A percentile compares a stretch with the other conserved stretches of the same genome.
phyloP scores from a whole-genome alignment of 2,329 filamentous ascomycete genomes.

The Ceratocystis cacaofunesta region DNA sequence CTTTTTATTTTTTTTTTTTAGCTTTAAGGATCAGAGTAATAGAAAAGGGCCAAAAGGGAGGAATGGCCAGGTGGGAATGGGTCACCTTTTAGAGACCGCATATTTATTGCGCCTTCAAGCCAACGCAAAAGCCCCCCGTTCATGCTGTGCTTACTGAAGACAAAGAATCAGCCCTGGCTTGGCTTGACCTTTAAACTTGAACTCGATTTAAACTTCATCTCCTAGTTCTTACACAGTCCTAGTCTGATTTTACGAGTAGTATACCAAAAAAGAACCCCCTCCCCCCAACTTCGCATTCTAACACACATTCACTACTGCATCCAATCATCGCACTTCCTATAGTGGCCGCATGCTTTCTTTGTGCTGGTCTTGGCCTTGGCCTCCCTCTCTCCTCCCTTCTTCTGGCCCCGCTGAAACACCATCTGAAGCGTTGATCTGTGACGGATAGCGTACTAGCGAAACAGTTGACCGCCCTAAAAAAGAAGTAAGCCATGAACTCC shows the following conservation, averaged over 20 bases:
- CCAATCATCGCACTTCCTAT: too few relatives aligned
- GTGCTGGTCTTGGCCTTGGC: neutral
- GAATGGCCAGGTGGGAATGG: constrained; percentile 1
- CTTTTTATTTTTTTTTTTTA: neutral
- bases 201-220: too few relatives aligned
- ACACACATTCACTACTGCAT: too few relatives aligned
- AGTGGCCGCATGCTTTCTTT: neutral
- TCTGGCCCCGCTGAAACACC: constrained; percentile 12
- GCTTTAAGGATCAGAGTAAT: neutral
- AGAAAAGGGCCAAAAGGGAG: neutral
- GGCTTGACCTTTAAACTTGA: neutral
- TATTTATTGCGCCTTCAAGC: neutral
- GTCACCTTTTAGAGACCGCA: neutral
- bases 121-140: neutral
- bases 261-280: too few relatives aligned
- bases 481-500: neutral
- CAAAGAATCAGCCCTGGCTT: neutral
- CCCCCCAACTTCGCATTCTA: too few relatives aligned
- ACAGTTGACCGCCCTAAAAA: constrained; percentile 7
- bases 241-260: too few relatives aligned
- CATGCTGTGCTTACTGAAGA: neutral
- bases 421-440: constrained; percentile 15
- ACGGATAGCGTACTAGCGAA: constrained; percentile 9
- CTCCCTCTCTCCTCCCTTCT: neutral
- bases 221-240: too few relatives aligned